These are phyloP conservation scores for Filobasidium wieringae DNA, from an alignment of 768 basidiomycete genomes.

Conservation along the genomic window DNA sequence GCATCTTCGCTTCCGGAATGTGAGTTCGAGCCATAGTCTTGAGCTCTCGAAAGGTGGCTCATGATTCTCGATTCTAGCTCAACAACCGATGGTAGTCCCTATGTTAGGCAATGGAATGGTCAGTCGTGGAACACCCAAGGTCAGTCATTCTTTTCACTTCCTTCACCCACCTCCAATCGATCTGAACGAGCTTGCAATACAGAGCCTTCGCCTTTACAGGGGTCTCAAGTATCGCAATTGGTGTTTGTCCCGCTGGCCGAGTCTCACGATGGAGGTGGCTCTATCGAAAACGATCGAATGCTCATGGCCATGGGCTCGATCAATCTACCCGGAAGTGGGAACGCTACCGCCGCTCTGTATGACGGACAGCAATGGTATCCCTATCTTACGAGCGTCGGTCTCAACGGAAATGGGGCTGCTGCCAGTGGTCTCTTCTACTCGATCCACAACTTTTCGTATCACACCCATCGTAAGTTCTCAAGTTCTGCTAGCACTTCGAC, in stretches of 20 bases:
- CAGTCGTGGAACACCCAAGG: slow-evolving; percentile 58
- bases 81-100: slow-evolving; percentile 53
- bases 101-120: slow-evolving; percentile 79
- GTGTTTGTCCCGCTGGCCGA: slow-evolving; percentile 78
- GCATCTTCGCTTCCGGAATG: slow-evolving; percentile 83
- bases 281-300: slow-evolving; percentile 73
- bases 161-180: neutral
- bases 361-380: slow-evolving; percentile 75
- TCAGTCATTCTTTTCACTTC: slow-evolving; percentile 27
- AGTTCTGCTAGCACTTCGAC: slow-evolving; percentile 47
- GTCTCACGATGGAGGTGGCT: slow-evolving; percentile 55
- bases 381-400: slow-evolving; percentile 58
- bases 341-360: slow-evolving; percentile 71
- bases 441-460: slow-evolving; percentile 43
- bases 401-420: slow-evolving; percentile 56
- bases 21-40: slow-evolving; percentile 39
- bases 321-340: slow-evolving; percentile 52
- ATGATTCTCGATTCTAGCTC: neutral
- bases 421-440: slow-evolving; percentile 65
- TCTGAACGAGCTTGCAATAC: neutral
- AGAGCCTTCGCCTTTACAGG: neutral
- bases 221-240: slow-evolving; percentile 45
- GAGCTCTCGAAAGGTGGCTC: neutral
- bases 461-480: slow-evolving; percentile 58
- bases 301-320: slow-evolving; percentile 76